Percentiles rank a stretch among this genome's conserved stretches.
phyloP scores from a whole-genome alignment of 2,329 filamentous ascomycete species.

The Aspergillus quadrilineatus region DNA sequence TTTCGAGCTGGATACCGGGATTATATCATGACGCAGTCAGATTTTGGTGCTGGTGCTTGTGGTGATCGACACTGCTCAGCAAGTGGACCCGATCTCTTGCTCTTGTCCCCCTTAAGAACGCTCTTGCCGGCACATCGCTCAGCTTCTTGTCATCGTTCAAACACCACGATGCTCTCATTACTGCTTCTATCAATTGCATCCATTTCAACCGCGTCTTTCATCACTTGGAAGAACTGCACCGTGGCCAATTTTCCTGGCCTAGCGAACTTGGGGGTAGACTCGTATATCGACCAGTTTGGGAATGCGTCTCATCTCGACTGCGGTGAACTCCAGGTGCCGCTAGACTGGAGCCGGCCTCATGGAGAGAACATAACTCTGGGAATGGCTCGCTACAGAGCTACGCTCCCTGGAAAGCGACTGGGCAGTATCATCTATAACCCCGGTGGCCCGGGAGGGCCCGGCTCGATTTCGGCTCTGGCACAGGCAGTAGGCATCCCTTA shows the following conservation, averaged over 20 bases:
- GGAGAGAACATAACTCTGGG: slow-evolving; percentile 31
- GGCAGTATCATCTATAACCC: slow-evolving; percentile 47
- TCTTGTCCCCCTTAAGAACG: background rate
- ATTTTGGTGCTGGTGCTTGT: background rate
- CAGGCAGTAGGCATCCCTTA: background rate
- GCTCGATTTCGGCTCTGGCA: background rate
- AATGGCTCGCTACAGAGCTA: slow-evolving; percentile 24
- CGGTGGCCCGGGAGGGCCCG: slow-evolving; percentile 17
- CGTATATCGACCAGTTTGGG: background rate
- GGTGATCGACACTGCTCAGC: background rate
- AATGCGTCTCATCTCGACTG: background rate
- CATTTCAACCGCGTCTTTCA: background rate
- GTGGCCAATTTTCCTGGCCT: slow-evolving; percentile 2
- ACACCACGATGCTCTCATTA: background rate
- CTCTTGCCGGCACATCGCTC: background rate
- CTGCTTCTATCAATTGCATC: background rate
- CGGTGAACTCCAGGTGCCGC: slow-evolving; percentile 24
- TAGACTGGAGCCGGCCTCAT: slow-evolving; percentile 33
- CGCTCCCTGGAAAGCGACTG: slow-evolving; percentile 21
- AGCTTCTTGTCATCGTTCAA: background rate
- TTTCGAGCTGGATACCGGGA: background rate
- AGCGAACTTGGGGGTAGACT: background rate
- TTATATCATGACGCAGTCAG: background rate
- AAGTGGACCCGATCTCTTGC: no score
- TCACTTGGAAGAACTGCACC: slow-evolving; percentile 2